A percentile compares a stretch with the other conserved stretches of the same genome.
Conservation (phyloP, 805 yeast species). For the Wickerhamomyces queroliae region DNA sequence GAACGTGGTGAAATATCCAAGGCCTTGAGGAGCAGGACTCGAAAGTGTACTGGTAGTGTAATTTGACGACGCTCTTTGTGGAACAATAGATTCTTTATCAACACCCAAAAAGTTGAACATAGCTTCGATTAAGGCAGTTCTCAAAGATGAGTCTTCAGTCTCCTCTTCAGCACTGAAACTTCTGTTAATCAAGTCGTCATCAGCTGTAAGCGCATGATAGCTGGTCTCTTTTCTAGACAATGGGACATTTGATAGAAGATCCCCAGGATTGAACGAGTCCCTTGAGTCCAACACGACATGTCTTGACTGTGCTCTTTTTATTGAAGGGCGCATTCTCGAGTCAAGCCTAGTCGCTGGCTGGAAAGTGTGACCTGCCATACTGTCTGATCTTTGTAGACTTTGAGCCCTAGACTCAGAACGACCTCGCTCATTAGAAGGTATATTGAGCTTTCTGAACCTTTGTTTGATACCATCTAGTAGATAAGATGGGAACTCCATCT, state of each 20-base stretch:
- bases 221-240: conserved; percentile 35
- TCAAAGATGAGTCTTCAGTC: conserved; percentile 59
- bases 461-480: conserved; percentile 52
- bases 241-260: conserved; percentile 76
- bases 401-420: not conserved
- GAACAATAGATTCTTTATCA: conserved; percentile 30
- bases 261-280: conserved; percentile 73
- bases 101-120: conserved; percentile 68
- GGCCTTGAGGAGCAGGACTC: conserved; percentile 13
- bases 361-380: conserved; percentile 4
- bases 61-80: conserved; percentile 13
- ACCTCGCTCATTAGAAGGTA: not conserved
- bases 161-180: conserved; percentile 60
- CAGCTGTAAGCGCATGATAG: conserved; percentile 4
- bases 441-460: conserved; percentile 25
- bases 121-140: conserved; percentile 64
- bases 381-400: conserved; percentile 4
- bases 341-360: conserved; percentile 13
- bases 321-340: conserved; percentile 7
- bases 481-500: conserved; percentile 55
- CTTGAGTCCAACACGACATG: conserved; percentile 50
- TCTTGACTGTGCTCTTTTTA: conserved; percentile 27
- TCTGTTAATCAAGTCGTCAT: conserved; percentile 26
- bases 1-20: conserved; percentile 10
- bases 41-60: conserved; percentile 14